A percentile compares a stretch with the other conserved stretches of the same genome.
These are phyloP conservation scores for Toxoplasma gondii DNA, from an alignment of 169 alveolate genomes.

Conservation along the genomic window DNA sequence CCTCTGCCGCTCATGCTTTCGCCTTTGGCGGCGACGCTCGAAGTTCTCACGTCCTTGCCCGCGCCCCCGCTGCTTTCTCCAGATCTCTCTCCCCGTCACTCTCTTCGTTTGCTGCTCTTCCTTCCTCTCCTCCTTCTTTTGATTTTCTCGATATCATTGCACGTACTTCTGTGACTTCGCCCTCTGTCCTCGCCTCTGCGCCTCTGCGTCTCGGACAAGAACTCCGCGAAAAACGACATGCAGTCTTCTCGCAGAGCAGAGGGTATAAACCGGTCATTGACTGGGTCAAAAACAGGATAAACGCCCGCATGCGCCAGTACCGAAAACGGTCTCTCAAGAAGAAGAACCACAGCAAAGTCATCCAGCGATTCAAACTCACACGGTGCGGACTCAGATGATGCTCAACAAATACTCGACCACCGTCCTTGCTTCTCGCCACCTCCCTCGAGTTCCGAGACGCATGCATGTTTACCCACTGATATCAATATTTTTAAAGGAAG, in stretches of 20 bases:
- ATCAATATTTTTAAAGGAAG: no score
- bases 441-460: no score
- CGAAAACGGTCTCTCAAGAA: neutral
- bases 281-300: constrained; percentile 23
- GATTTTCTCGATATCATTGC: neutral
- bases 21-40: neutral
- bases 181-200: neutral
- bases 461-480: no score
- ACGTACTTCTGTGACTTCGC: neutral
- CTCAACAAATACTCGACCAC: neutral
- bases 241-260: neutral
- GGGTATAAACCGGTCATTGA: constrained; percentile 22
- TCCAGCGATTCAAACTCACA: constrained; percentile 20
- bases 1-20: neutral
- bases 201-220: neutral
- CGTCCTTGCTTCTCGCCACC: no score
- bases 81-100: neutral
- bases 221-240: neutral
- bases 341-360: constrained; percentile 51
- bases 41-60: neutral
- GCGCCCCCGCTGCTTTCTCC: neutral
- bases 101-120: neutral
- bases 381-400: neutral
- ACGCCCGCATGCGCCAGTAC: constrained; percentile 46
- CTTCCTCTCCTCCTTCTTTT: neutral